A percentile compares a stretch with the other conserved stretches of the same genome.
Evolutionary conservation across 2,329 filamentous ascomycete genomes (phyloP).

Genomic region (Paecilomyces sp.): DNA sequence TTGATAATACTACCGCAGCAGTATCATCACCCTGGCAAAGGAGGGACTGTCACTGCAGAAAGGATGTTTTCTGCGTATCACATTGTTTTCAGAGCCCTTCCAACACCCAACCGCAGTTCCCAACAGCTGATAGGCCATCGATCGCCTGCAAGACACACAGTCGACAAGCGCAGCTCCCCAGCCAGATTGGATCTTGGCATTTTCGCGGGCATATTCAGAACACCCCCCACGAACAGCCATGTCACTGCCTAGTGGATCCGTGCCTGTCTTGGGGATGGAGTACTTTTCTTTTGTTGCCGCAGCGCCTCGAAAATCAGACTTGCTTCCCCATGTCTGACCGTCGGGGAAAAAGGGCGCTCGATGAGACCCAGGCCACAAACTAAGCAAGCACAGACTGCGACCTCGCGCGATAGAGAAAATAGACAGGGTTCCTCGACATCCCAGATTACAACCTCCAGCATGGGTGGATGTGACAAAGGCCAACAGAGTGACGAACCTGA

Average conservation of each 20-base stretch:
- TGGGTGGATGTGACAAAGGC: not conserved
- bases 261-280: not conserved
- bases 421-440: not conserved
- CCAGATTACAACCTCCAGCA: not conserved
- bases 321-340: not conserved
- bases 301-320: not conserved
- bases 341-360: not conserved
- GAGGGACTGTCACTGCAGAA: not conserved
- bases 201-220: not conserved
- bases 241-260: not conserved
- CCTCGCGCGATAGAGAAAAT: not conserved
- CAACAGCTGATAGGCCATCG: not conserved
- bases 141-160: not conserved
- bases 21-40: not conserved
- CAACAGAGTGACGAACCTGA: not conserved
- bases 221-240: not conserved
- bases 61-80: not conserved
- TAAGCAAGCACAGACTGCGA: not conserved
- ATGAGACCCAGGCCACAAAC: not conserved
- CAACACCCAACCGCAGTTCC: not conserved
- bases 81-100: not conserved
- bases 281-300: not conserved
- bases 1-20: not conserved
- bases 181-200: not conserved
- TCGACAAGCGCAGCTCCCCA: not conserved